phyloP scores from a whole-genome alignment of 306 rosid species.

The Vigna trinervia region DNA sequence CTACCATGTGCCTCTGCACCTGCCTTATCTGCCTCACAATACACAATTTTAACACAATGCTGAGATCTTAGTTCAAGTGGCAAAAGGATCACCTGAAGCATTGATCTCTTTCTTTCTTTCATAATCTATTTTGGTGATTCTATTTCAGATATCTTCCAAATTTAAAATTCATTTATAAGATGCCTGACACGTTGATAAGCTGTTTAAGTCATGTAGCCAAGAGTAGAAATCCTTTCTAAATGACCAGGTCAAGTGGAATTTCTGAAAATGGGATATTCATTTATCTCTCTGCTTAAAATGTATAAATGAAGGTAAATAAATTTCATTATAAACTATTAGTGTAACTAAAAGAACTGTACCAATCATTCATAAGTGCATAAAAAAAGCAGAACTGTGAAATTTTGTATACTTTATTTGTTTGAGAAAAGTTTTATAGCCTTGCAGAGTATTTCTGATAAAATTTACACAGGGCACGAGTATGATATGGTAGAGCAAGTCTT shows the following conservation, averaged over 20 bases:
- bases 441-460: too few species aligned
- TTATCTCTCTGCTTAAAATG: too few species aligned
- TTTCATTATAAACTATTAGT: too few species aligned
- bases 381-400: too few species aligned
- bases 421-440: too few species aligned
- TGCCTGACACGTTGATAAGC: neutral
- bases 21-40: slow-evolving; percentile 34
- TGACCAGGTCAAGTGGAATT: neutral
- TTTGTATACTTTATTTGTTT: too few species aligned
- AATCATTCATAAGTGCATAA: too few species aligned
- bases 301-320: too few species aligned
- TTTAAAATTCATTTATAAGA: neutral
- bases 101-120: neutral
- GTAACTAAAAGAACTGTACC: too few species aligned
- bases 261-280: neutral
- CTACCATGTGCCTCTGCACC: slow-evolving; percentile 43
- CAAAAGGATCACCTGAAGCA: slow-evolving; percentile 23
- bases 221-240: neutral
- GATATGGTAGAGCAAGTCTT: too few species aligned
- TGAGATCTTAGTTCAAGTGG: neutral
- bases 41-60: slow-evolving; percentile 3
- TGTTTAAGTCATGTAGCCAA: neutral
- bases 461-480: too few species aligned
- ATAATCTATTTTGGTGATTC: neutral
- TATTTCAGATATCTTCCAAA: neutral